Evolutionary conservation across 768 basidiomycete genomes (phyloP), one percentile per base, ranked within the genome.

Genomic region (Russula abietina): DNA sequence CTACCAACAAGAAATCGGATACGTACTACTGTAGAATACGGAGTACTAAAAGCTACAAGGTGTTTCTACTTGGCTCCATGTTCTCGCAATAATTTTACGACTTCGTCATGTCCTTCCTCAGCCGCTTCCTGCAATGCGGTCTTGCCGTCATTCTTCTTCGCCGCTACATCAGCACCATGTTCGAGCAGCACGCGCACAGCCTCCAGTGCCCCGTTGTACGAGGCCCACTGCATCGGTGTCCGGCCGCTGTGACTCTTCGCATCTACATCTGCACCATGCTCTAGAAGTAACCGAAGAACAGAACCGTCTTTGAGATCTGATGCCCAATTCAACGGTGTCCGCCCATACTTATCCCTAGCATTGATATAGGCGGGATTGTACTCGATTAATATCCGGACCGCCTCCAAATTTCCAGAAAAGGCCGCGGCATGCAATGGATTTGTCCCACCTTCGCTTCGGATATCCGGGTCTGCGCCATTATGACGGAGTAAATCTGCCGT

Each of bases 281-380:
- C 17, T 22, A 57, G 19, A 8, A 57, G 24, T 4, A 48, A 6
- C 24, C 10, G 22, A 17, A 12, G 0, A 12, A 48, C 12, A 24
- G n/a, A 24, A 12, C 22, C 4, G 14, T 14, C 46, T 12, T 49
- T n/a, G 22, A 2, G 6, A 19, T 17, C 16, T 11, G 26, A 45
- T n/a, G 41, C 41, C 12, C 2, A 26, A n/a, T 0, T 0, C 12
- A 56, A 45, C 12, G 55, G 38, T 0, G 55, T 45, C 2, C 1
- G 1, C 8, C n/a, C n/a, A 0, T 0, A 0, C 1, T 0, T 0
- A n/a, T 22, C 8, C 32, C 4, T 5, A 12, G n/a, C 32, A 12
- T 36, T 53, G 32, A 53, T 14, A 6, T 53, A n/a, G n/a, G 11
- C 32, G 2, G 33, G 33, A n/a, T 10, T 3, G 12, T 6, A 53